Conservation (phyloP, 2,329 filamentous ascomycete genomes). For the Aaosphaeria pasadenensis region DNA sequence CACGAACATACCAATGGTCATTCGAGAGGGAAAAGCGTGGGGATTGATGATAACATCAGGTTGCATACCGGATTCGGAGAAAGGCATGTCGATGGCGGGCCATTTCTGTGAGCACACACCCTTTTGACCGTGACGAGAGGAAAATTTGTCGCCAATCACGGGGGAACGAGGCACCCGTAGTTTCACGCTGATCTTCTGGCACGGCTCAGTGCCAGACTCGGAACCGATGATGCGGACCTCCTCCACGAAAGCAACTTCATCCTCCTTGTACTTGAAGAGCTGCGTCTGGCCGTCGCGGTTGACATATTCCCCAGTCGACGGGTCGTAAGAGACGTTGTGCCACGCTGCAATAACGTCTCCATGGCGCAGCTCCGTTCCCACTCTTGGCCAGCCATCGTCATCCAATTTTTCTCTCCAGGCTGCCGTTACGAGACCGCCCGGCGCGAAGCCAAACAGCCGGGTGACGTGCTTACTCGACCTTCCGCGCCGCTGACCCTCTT, state of each 20-base stretch:
- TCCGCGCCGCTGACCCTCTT: conserved; percentile 68
- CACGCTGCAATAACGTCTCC: conserved; percentile 86
- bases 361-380: conserved; percentile 74
- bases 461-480: conserved; percentile 66
- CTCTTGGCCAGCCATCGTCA: conserved; percentile 78
- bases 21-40: conserved; percentile 97
- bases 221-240: conserved; percentile 88
- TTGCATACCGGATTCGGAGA: conserved; percentile 93
- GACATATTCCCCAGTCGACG: conserved; percentile 67
- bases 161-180: conserved; percentile 86
- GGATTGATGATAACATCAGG: conserved; percentile 99
- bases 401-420: conserved; percentile 72
- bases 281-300: conserved; percentile 85
- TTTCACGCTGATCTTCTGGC: conserved; percentile 88
- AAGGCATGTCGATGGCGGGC: conserved; percentile 91
- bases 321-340: conserved; percentile 79
- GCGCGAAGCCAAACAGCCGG: conserved; percentile 90
- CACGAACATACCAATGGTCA: conserved; percentile 99
- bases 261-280: conserved; percentile 92
- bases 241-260: conserved; percentile 83
- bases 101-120: conserved; percentile 96
- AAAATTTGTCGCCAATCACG: conserved; percentile 98
- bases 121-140: conserved; percentile 96
- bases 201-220: conserved; percentile 77
- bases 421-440: conserved; percentile 68